phyloP scores from a whole-genome alignment of 2,329 filamentous ascomycete genomes.

The Beauveria rudraprayagi region DNA sequence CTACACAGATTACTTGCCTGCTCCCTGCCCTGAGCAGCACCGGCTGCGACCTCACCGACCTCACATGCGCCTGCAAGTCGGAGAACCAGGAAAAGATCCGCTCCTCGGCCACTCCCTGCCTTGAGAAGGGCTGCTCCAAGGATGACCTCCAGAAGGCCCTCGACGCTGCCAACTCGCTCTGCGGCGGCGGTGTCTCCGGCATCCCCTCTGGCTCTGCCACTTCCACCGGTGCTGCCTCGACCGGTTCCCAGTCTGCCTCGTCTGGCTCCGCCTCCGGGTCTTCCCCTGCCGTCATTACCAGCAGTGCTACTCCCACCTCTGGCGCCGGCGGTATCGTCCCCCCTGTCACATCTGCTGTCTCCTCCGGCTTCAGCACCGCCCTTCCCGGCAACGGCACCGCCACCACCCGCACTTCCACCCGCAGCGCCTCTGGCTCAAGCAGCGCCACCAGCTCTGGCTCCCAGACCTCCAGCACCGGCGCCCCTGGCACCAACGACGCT shows the following conservation, averaged over 20 bases:
- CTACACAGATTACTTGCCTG: constrained; percentile 26
- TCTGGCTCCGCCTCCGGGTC: constrained; percentile 1
- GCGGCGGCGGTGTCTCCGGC: constrained; percentile 1
- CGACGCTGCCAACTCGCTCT: constrained; percentile 21
- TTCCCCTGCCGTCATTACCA: constrained; percentile 9
- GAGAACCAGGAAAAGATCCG: constrained; percentile 24
- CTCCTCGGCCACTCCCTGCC: constrained; percentile 23
- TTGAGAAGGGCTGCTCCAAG: constrained; percentile 26
- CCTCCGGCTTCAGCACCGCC: background rate
- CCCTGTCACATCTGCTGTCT: constrained; percentile 3
- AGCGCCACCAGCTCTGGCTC: background rate
- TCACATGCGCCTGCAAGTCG: constrained; percentile 31
- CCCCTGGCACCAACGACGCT: background rate
- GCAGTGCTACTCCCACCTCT: background rate
- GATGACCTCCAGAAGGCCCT: constrained; percentile 26
- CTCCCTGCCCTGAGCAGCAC: constrained; percentile 25
- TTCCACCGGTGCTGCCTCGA: background rate
- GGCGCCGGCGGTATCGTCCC: background rate
- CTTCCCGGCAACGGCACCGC: constrained; percentile 15
- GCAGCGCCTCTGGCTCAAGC: background rate
- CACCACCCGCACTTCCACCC: constrained; percentile 19
- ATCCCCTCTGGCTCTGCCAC: background rate
- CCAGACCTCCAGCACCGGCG: background rate
- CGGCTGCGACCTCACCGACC: constrained; percentile 29
- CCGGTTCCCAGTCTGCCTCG: background rate